phyloP scores from a whole-genome alignment of 1,139 yeast species.

The Waltiozyma sp. region DNA sequence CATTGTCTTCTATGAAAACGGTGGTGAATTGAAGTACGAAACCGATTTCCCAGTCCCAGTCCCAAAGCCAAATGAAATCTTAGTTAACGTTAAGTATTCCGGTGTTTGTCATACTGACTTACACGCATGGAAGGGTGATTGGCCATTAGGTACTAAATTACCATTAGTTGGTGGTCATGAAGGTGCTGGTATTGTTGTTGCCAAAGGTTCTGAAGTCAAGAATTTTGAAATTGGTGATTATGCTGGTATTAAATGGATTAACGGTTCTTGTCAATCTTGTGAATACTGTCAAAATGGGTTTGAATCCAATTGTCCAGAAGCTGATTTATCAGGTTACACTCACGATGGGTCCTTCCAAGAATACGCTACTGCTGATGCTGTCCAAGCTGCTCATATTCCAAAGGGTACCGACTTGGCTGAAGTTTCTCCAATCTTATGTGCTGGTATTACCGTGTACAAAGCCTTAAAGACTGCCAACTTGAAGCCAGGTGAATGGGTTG shows the following conservation, averaged over 20 bases:
- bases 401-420: conserved; percentile 45
- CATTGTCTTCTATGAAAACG: conserved; percentile 48
- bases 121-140: conserved; percentile 34
- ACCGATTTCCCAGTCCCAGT: conserved; percentile 49
- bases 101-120: conserved; percentile 64
- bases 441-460: conserved; percentile 79
- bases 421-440: conserved; percentile 56
- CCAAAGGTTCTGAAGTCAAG: conserved; percentile 53
- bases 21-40: conserved; percentile 50
- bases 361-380: conserved; percentile 57
- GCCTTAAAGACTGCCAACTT: conserved; percentile 63
- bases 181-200: conserved; percentile 80
- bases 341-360: conserved; percentile 71
- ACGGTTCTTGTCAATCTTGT: conserved; percentile 65
- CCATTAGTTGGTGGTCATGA: conserved; percentile 80
- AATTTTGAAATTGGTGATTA: conserved; percentile 66
- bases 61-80: conserved; percentile 48
- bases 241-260: conserved; percentile 70
- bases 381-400: conserved; percentile 54
- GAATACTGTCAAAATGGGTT: conserved; percentile 58
- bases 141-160: conserved; percentile 54
- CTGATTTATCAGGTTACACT: conserved; percentile 68
- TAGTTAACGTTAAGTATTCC: conserved; percentile 52
- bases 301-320: conserved; percentile 61
- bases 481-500: conserved; percentile 68